phyloP scores from a whole-genome alignment of 1,139 yeast genomes.

The Suhomyces bokatorum region DNA sequence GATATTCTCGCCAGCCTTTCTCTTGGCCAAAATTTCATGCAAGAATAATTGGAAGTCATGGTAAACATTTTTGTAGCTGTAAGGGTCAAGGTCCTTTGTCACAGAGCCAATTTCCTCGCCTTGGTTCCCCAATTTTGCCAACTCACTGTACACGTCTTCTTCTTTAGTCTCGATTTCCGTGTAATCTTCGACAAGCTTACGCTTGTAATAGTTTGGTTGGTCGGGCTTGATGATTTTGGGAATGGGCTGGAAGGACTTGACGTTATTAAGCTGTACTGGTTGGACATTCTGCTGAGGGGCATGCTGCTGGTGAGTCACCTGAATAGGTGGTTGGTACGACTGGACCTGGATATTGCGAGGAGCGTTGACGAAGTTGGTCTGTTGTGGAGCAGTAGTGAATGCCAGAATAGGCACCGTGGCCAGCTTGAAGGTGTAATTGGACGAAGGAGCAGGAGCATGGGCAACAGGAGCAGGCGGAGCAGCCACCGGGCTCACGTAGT shows the following conservation, averaged over 20 bases:
- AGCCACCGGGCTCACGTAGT: conserved; percentile 16
- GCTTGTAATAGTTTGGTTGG: conserved; percentile 7
- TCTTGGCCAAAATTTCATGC: conserved; percentile 25
- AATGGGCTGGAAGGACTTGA: conserved; percentile 12
- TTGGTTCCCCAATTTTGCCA: conserved; percentile 17
- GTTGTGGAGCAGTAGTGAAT: conserved; percentile 8
- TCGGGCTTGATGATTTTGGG: conserved; percentile 8
- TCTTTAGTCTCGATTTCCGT: conserved; percentile 12
- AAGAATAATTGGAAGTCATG: conserved; percentile 40
- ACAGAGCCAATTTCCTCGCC: conserved; percentile 12
- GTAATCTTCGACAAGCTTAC: conserved; percentile 6
- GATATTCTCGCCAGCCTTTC: conserved; percentile 25
- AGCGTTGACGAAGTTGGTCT: background rate
- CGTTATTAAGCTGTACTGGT: conserved; percentile 6
- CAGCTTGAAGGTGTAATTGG: conserved; percentile 15
- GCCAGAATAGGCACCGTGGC: conserved; percentile 12
- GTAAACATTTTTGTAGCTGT: conserved; percentile 34
- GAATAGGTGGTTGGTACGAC: background rate
- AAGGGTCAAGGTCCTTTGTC: conserved; percentile 31
- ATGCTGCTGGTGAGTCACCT: background rate
- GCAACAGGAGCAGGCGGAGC: conserved; percentile 7
- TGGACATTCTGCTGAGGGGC: background rate
- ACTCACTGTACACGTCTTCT: conserved; percentile 16
- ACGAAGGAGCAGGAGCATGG: conserved; percentile 10
- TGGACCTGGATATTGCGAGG: conserved; percentile 5